Evolutionary conservation across 169 alveolate genomes (phyloP), one percentile per base, ranked within the genome.

Genomic region (Blepharisma undulans): DNA sequence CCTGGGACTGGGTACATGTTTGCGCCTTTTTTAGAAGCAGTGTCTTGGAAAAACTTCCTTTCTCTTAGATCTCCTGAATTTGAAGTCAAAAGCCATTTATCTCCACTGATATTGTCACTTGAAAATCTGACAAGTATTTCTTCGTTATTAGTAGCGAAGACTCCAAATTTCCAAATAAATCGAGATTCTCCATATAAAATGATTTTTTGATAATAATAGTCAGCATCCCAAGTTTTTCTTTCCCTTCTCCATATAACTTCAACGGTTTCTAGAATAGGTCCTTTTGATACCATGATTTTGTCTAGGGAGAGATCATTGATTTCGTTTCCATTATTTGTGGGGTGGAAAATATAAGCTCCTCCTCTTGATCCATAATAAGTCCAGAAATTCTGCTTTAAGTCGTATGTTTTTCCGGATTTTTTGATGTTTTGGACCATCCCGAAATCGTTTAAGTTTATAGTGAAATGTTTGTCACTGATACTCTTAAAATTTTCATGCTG

Each of bases 281-380:
- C 80, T 74, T 74, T 74, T 0, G 80, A 74, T 0, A 74, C 80
- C 10, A 29, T 74, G 33, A 74, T 29, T 74, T 74, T 22, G 80
- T 74, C 80, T 74, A 74, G 33, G 12, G n/a, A 8, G 33, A 74
- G 80, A 5, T 74, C 80, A 74, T 22, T 25, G 27, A 74, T 22
- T 74, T 74, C 80, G 14, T 48, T 48, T 2, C 66, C 66, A 48
- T 48, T 48, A 5, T 48, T 48, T 5, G 66, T 78, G 34, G 89
- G 89, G 33, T 74, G 29, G 76, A 48, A 82, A 19, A 25, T 33
- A 10, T 82, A 82, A 4, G 89, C 89, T 48, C 89, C 89, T 34
- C 89, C 89, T 36, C 60, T 77, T 7, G 22, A 21, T 14, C 71
- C 89, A 10, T 82, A 27, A 10, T 82, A 82, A n/a, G 34, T 82